Percentiles rank a stretch among this genome's conserved stretches.
Conservation (phyloP, 768 basidiomycete species). For the Pisolithus albus region DNA sequence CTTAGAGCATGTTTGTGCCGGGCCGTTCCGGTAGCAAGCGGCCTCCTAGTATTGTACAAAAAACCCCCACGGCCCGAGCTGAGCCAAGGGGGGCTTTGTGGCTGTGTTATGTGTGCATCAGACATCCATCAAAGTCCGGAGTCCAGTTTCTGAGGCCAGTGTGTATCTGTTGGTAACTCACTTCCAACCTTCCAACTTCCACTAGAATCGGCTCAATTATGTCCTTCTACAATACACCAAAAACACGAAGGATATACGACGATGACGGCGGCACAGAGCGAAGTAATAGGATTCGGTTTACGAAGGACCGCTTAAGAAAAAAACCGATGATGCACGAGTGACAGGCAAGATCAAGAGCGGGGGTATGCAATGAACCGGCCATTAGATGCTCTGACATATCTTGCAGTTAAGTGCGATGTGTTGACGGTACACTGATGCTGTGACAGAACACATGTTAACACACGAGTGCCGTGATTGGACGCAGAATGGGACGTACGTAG, state of each 20-base stretch:
- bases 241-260: constrained; percentile 20
- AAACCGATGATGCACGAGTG: constrained; percentile 2
- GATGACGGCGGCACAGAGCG: constrained; percentile 17
- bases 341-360: constrained; percentile 9
- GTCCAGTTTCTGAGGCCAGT: too few species aligned
- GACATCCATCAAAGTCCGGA: too few species aligned
- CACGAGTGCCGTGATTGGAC: constrained; percentile 3
- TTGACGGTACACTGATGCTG: constrained; percentile 78
- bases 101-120: too few species aligned
- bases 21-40: too few species aligned
- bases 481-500: constrained; percentile 52
- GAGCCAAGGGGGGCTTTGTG: too few species aligned
- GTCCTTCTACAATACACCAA: constrained; percentile 26
- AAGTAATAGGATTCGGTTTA: constrained; percentile 12
- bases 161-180: background rate
- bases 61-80: too few species aligned
- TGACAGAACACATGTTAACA: constrained; percentile 11
- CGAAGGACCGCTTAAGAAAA: background rate
- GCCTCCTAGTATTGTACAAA: too few species aligned
- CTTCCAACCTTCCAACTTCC: background rate
- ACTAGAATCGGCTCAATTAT: constrained; percentile 10
- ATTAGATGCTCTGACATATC: constrained; percentile 81
- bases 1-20: too few species aligned
- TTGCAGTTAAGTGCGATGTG: constrained; percentile 72
- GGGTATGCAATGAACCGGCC: constrained; percentile 17